phyloP scores from a whole-genome alignment of 2,329 filamentous ascomycete genomes.

The Cytospora piceae region DNA sequence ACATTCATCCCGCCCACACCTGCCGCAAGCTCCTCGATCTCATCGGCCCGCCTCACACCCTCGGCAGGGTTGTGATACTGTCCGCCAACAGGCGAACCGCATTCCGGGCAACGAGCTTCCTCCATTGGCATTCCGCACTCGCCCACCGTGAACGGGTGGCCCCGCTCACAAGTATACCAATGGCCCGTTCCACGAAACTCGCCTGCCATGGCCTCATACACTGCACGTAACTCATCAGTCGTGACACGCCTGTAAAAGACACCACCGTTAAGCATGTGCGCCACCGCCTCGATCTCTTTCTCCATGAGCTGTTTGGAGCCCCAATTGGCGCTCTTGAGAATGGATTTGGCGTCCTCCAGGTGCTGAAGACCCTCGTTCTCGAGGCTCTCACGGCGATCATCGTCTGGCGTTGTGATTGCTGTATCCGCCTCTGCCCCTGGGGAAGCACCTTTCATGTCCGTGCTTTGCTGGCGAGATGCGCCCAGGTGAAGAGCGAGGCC shows the following conservation, averaged over 20 bases:
- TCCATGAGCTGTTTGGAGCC: slow-evolving; percentile 41
- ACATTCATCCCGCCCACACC: neutral
- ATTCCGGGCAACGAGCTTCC: slow-evolving; percentile 64
- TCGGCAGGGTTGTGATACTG: slow-evolving; percentile 49
- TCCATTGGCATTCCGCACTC: slow-evolving; percentile 71
- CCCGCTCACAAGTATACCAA: slow-evolving; percentile 63
- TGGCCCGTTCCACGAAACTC: slow-evolving; percentile 59
- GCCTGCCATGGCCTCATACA: slow-evolving; percentile 55
- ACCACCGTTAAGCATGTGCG: slow-evolving; percentile 49
- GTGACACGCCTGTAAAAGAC: slow-evolving; percentile 55
- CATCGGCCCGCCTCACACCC: slow-evolving; percentile 54
- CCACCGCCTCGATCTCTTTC: slow-evolving; percentile 51
- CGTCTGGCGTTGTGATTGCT: neutral
- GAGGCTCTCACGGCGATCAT: neutral
- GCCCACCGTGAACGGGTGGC: slow-evolving; percentile 65
- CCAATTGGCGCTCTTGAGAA: slow-evolving; percentile 30
- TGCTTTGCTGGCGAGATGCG: neutral
- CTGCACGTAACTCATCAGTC: slow-evolving; percentile 53
- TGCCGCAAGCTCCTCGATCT: slow-evolving; percentile 48
- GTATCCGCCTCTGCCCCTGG: neutral
- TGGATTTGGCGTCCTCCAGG: slow-evolving; percentile 30
- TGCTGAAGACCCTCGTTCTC: slow-evolving; percentile 28
- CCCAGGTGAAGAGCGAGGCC: slow-evolving; percentile 44
- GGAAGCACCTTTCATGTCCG: neutral
- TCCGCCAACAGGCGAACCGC: slow-evolving; percentile 61